Evolutionary conservation across 2,329 filamentous ascomycete genomes (phyloP).

Genomic region (Pseudogymnoascus sp.): DNA sequence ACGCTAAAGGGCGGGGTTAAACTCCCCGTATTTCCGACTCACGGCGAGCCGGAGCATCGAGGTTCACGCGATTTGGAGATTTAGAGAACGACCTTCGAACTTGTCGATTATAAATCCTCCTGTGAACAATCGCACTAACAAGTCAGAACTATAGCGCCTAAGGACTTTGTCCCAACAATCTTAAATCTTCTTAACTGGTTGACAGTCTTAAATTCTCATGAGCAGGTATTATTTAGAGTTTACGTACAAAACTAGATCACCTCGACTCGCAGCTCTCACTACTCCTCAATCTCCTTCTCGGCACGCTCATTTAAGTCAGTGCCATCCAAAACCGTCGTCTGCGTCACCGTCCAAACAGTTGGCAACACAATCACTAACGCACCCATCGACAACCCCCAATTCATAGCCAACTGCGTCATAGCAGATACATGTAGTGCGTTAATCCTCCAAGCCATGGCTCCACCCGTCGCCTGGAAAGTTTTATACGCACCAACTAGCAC

Average conservation of each 20-base stretch:
- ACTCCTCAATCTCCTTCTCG: neutral
- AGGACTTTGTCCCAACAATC: too few relatives aligned
- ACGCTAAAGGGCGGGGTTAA: neutral
- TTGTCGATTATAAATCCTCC: too few relatives aligned
- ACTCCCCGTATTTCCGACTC: neutral
- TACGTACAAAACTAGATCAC: neutral
- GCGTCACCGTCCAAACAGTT: constrained; percentile 34
- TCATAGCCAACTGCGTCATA: constrained; percentile 38
- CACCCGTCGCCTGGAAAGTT: constrained; percentile 36
- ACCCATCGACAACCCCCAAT: constrained; percentile 40
- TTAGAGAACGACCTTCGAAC: too few relatives aligned
- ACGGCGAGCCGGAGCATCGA: neutral
- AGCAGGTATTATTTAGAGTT: neutral
- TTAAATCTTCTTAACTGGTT: too few relatives aligned
- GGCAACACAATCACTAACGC: constrained; percentile 37
- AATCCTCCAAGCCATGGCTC: constrained; percentile 40
- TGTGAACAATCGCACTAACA: too few relatives aligned
- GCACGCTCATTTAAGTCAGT: neutral
- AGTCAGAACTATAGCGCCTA: too few relatives aligned
- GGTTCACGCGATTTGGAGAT: too few relatives aligned
- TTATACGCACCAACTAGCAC: constrained; percentile 42
- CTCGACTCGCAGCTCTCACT: neutral
- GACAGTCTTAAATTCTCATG: neutral
- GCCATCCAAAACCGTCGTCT: constrained; percentile 21
- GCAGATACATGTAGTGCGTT: constrained; percentile 31